Conservation (phyloP, 1,284 basidiomycete species). For the Mycena sp. region DNA sequence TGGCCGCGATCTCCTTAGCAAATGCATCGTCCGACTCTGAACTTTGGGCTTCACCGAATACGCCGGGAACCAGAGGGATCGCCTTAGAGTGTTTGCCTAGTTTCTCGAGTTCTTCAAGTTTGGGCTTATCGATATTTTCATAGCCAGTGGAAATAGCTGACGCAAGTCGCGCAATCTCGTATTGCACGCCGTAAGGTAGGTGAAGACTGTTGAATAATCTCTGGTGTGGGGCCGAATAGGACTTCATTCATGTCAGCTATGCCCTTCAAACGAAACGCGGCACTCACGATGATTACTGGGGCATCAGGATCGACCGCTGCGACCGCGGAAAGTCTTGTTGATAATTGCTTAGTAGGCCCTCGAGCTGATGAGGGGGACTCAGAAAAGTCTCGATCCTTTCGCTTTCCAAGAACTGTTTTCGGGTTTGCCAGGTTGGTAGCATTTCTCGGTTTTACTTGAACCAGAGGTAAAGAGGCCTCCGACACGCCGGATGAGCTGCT, state of each 20-base stretch:
- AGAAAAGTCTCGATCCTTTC: slow-evolving; percentile 33
- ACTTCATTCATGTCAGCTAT: slow-evolving; percentile 5
- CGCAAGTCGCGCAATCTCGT: slow-evolving; percentile 50
- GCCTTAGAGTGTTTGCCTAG: slow-evolving; percentile 37
- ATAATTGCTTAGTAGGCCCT: slow-evolving; percentile 22
- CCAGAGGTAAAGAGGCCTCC: not conserved
- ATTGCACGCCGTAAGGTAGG: slow-evolving; percentile 51
- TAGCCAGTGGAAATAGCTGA: slow-evolving; percentile 37
- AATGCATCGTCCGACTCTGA: slow-evolving; percentile 35
- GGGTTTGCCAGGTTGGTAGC: not conserved
- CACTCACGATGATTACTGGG: slow-evolving; percentile 31
- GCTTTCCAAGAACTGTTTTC: slow-evolving; percentile 34
- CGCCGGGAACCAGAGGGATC: slow-evolving; percentile 36
- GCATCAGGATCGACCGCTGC: slow-evolving; percentile 26
- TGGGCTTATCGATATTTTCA: slow-evolving; percentile 34
- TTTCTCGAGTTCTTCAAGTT: slow-evolving; percentile 38
- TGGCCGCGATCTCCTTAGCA: slow-evolving; percentile 48
- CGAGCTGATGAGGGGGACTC: slow-evolving; percentile 9
- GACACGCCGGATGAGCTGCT: not conserved
- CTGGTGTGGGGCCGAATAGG: slow-evolving; percentile 33
- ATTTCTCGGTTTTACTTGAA: not conserved
- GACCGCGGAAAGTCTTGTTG: slow-evolving; percentile 6
- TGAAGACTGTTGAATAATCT: slow-evolving; percentile 36
- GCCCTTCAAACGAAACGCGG: not conserved
- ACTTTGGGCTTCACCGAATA: slow-evolving; percentile 26